Base-by-base conservation (phyloP, 2,329 filamentous ascomycete species). In the Talaromyces funiculosus region DNA sequence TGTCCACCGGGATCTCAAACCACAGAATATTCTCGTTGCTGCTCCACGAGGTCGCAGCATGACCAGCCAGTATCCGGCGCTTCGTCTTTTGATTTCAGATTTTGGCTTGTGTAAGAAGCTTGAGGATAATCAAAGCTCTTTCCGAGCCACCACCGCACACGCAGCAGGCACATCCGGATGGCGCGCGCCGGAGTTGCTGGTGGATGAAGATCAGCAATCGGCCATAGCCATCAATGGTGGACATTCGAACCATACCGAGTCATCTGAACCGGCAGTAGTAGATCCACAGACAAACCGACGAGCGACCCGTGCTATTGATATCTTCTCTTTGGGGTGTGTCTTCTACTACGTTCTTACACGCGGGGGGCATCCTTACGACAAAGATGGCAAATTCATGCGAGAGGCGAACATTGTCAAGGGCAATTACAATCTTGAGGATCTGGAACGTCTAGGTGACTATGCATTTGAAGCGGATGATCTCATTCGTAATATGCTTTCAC, bases 291-390 rank as follows among this genome's bases (percentile, higher is more conserved):
- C 79, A 4, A 86, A 85, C 66, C 87, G 92, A 62, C 89, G 94
- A 56, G 93, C 95, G 6, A 99, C 96, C 49, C 88, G 94, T 49
- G 90, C 94, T 8, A 97, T 97, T 63, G 94, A 99, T 71, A 96
- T 99, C 26, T 99, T 99, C 78, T 96, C 92, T 0, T 83, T 99
- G 37, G 94, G 94, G 1, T 88, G 96, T 57, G 92, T 99, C n/a
- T 99, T 97, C 80, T 97, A 92, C 78, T 99, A 97, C 73, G 92
- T 97, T n/a, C 82, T 99, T 62, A 97, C 93, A 1, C 90, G 92
- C 64, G 94, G 94, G 16, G 85, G 84, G 1, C 94, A 99, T 73
- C 94, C 94, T 0, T 99, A 95, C 69, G 93, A 97, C 71, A 92
- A 92, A 64, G 92, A 94, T 60, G 92, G 94, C 70, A 87, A 91